phyloP scores from a whole-genome alignment of 768 basidiomycete species.

The Dentipellis fragilis region DNA sequence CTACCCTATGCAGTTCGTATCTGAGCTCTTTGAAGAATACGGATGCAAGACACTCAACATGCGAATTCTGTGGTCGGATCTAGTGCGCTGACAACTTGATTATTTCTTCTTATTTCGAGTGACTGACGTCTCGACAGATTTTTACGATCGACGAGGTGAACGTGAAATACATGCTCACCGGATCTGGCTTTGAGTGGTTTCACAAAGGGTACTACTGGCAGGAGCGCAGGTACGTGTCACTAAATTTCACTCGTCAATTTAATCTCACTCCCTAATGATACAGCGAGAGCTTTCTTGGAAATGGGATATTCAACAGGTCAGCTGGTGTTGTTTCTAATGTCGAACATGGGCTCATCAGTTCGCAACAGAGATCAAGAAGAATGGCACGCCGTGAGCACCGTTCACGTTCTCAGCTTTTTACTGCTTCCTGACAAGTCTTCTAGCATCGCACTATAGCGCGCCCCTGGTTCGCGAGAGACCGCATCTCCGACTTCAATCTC shows the following conservation, averaged over 20 bases:
- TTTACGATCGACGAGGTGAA: constrained; percentile 70
- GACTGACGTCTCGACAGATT: constrained; percentile 31
- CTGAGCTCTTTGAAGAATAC: constrained; percentile 60
- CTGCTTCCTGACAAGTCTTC: constrained; percentile 4
- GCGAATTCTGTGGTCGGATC: constrained; percentile 59
- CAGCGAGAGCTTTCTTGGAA: constrained; percentile 51
- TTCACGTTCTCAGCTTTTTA: constrained; percentile 3
- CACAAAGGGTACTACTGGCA: constrained; percentile 58
- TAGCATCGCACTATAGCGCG: constrained; percentile 25
- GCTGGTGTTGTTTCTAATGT: constrained; percentile 34
- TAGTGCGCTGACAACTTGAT: constrained; percentile 30
- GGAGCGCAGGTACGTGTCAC: constrained; percentile 46
- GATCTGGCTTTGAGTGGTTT: constrained; percentile 50
- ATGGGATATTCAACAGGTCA: constrained; percentile 72
- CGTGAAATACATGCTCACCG: constrained; percentile 51
- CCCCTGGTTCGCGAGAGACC: constrained; percentile 22
- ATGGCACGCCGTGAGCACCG: constrained; percentile 56
- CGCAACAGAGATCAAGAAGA: constrained; percentile 22
- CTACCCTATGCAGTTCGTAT: constrained; percentile 55
- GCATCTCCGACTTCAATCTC: constrained; percentile 21
- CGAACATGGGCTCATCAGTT: not conserved
- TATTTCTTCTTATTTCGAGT: not conserved
- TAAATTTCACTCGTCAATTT: not conserved
- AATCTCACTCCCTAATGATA: not conserved
- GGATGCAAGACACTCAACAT: constrained; percentile 62